A percentile compares a stretch with the other conserved stretches of the same genome.
phyloP scores from a whole-genome alignment of 1,139 yeast species.

The Yamadazyma blattariae region DNA sequence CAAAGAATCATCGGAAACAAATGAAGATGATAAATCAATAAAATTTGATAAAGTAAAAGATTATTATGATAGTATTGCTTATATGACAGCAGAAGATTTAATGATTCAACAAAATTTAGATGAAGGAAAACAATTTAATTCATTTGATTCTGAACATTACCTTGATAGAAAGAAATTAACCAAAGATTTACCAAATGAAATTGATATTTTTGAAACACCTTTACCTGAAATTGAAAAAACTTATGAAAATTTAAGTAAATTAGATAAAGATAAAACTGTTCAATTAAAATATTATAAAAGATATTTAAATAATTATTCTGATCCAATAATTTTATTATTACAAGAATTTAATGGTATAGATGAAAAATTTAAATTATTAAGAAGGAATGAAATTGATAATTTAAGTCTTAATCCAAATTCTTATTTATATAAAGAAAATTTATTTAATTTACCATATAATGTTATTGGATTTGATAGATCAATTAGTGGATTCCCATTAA shows the following conservation, averaged over 20 bases:
- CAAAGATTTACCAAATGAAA: conserved; percentile 36
- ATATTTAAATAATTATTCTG: conserved; percentile 30
- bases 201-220: conserved; percentile 30
- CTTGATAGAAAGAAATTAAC: conserved; percentile 34
- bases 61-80: conserved; percentile 29
- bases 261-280: conserved; percentile 39
- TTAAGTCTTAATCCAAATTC: conserved; percentile 28
- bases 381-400: conserved; percentile 33
- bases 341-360: conserved; percentile 39
- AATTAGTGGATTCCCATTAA: conserved; percentile 39
- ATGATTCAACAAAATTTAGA: conserved; percentile 37
- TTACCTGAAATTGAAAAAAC: conserved; percentile 28
- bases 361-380: conserved; percentile 33
- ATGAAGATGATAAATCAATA: not conserved
- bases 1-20: not conserved
- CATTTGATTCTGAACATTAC: conserved; percentile 35
- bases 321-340: conserved; percentile 28
- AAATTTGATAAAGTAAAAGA: conserved; percentile 10
- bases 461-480: conserved; percentile 45
- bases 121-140: conserved; percentile 33
- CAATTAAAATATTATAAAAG: conserved; percentile 38
- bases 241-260: conserved; percentile 28
- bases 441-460: conserved; percentile 36
- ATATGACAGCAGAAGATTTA: conserved; percentile 40
- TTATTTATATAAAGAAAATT: conserved; percentile 27